Evolutionary conservation across 2,329 filamentous ascomycete species (phyloP).

Genomic region (Lachnellula occidentalis): DNA sequence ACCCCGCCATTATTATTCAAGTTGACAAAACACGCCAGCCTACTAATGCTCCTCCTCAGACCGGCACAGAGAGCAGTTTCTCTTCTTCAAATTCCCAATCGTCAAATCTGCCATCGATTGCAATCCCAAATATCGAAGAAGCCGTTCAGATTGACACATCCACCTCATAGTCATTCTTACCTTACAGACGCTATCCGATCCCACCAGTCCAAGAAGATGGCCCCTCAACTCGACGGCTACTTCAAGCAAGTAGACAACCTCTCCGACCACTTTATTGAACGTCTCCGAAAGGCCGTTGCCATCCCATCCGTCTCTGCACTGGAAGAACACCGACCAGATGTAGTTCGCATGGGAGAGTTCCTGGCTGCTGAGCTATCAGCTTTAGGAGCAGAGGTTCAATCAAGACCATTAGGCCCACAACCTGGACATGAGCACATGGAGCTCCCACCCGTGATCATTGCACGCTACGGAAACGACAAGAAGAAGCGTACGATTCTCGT

Average conservation of each 20-base stretch:
- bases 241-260: conserved; percentile 87
- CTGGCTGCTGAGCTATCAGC: conserved; percentile 76
- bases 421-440: conserved; percentile 85
- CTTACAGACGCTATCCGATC: conserved; percentile 23
- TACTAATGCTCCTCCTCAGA: no score
- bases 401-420: conserved; percentile 84
- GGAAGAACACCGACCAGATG: conserved; percentile 80
- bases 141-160: neutral
- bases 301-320: conserved; percentile 96
- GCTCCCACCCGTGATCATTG: conserved; percentile 87
- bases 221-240: conserved; percentile 82
- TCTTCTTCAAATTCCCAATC: neutral
- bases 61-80: neutral
- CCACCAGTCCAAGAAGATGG: conserved; percentile 66
- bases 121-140: neutral
- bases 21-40: no score
- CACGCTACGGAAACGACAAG: conserved; percentile 85
- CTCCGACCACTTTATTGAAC: conserved; percentile 78
- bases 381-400: conserved; percentile 82
- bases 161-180: conserved; percentile 14
- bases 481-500: conserved; percentile 93
- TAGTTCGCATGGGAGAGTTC: conserved; percentile 93
- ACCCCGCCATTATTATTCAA: neutral
- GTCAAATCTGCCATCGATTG: neutral
- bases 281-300: conserved; percentile 84